These are phyloP conservation scores for Solanum chaucha DNA, from an alignment of 257 asterid species.

Conservation along the genomic window DNA sequence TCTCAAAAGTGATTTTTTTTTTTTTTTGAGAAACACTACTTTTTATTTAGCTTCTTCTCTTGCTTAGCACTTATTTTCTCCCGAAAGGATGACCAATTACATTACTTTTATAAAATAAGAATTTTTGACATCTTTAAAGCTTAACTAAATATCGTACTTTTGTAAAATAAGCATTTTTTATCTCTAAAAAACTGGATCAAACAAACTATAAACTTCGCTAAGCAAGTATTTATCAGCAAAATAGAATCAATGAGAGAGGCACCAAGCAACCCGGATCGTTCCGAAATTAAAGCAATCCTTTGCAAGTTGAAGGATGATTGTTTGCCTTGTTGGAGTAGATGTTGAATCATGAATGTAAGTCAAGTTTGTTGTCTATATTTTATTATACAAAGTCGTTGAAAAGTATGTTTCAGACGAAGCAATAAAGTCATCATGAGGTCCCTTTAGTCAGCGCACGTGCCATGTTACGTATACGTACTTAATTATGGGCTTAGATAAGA, in stretches of 20 bases:
- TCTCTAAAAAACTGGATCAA: too few relatives aligned
- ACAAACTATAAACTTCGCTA: too few relatives aligned
- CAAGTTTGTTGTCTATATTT: not conserved
- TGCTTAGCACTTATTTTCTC: not conserved
- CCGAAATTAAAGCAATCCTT: not conserved
- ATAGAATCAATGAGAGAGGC: not conserved
- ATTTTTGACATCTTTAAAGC: too few relatives aligned
- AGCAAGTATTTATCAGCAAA: not conserved
- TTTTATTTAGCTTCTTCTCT: not conserved
- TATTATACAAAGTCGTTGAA: not conserved
- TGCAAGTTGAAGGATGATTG: not conserved
- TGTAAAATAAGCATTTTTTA: too few relatives aligned
- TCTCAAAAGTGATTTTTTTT: not conserved
- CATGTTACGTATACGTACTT: not conserved
- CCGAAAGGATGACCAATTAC: not conserved
- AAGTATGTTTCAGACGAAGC: not conserved
- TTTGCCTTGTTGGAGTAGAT: not conserved
- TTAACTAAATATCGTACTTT: not conserved
- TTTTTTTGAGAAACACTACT: too few relatives aligned
- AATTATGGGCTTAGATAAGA: not conserved
- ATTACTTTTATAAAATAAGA: too few relatives aligned
- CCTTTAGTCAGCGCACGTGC: constrained; percentile 12
- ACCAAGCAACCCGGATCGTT: not conserved
- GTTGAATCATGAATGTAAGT: not conserved
- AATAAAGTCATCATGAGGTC: constrained; percentile 6